Conservation (phyloP, 73 alveolate genomes). For the Paraurostyla sp. region DNA sequence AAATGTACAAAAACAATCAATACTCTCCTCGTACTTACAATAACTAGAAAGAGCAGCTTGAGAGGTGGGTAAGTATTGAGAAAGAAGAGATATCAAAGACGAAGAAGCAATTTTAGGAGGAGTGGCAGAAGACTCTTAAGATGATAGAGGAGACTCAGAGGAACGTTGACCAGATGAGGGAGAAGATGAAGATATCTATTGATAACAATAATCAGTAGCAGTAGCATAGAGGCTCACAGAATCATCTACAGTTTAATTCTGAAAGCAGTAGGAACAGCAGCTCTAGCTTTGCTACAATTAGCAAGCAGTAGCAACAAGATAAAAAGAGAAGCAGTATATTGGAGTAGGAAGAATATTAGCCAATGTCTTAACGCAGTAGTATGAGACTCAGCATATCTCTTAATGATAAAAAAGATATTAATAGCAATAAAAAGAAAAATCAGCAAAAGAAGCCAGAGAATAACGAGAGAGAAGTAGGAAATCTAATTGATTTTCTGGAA, state of each 20-base stretch:
- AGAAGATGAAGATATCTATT: neutral
- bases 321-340: constrained; percentile 6
- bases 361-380: constrained; percentile 25
- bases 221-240: too few relatives aligned
- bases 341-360: constrained; percentile 2
- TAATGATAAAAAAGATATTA: neutral
- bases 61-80: constrained; percentile 77
- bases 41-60: constrained; percentile 63
- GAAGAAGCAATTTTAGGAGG: constrained; percentile 68
- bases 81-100: constrained; percentile 71
- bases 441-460: neutral
- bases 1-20: constrained; percentile 62
- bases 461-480: neutral
- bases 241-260: constrained; percentile 15
- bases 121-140: constrained; percentile 73
- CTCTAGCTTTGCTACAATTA: constrained; percentile 12
- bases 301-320: constrained; percentile 2
- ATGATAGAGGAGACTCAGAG: constrained; percentile 80
- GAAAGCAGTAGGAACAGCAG: constrained; percentile 8
- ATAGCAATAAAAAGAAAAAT: neutral
- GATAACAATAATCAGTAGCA: neutral
- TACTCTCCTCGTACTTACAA: constrained; percentile 75
- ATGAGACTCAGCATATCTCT: neutral
- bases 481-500: constrained; percentile 38
- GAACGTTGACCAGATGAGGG: constrained; percentile 56